phyloP scores from a whole-genome alignment of 208 protist genomes.

The Trypanosoma conorhini region DNA sequence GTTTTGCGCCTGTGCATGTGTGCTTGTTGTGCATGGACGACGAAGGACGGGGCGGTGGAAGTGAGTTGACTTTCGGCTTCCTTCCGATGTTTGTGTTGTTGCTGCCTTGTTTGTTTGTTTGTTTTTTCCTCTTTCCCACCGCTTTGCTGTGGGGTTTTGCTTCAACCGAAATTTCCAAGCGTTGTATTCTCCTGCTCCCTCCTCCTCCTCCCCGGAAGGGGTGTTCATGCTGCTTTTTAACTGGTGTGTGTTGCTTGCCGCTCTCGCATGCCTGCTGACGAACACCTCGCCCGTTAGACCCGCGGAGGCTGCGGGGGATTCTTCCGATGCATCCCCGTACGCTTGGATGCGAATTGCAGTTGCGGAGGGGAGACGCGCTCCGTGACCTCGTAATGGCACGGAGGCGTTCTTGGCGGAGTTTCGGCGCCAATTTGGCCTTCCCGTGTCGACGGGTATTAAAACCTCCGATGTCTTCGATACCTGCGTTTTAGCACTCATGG shows the following conservation, averaged over 20 bases:
- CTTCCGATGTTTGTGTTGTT: background rate
- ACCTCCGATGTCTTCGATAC: too few relatives aligned
- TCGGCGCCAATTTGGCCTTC: background rate
- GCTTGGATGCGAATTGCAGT: background rate
- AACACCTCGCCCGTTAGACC: background rate
- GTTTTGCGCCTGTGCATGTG: background rate
- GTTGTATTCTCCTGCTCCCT: too few relatives aligned
- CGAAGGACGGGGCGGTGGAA: too few relatives aligned
- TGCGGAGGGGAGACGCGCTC: background rate
- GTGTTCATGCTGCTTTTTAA: too few relatives aligned
- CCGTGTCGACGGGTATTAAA: too few relatives aligned
- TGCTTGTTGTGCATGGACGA: background rate
- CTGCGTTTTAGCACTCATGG: too few relatives aligned
- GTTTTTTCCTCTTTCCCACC: too few relatives aligned
- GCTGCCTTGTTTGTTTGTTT: too few relatives aligned
- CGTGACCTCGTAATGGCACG: constrained; percentile 2
- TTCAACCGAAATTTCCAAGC: too few relatives aligned
- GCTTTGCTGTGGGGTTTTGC: too few relatives aligned
- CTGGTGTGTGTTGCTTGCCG: too few relatives aligned
- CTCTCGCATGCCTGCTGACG: background rate
- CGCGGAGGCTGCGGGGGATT: background rate
- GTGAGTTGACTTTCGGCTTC: too few relatives aligned
- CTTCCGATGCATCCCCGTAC: background rate
- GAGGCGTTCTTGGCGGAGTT: background rate
- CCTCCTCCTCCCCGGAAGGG: background rate